phyloP scores from a whole-genome alignment of 2,329 filamentous ascomycete genomes.

The Aspergillus uvarum region DNA sequence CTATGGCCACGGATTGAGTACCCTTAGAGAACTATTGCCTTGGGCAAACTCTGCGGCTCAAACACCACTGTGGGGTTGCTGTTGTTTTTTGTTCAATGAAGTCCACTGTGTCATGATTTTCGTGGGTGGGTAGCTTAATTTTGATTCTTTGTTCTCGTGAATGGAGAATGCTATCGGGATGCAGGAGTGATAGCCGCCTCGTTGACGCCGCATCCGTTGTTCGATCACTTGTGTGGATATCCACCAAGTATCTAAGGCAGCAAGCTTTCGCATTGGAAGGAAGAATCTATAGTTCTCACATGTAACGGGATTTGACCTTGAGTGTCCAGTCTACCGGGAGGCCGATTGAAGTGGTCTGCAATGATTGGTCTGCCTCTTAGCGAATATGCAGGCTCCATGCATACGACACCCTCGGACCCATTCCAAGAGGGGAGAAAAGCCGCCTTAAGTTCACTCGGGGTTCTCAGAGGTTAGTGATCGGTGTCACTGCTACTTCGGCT shows the following conservation, averaged over 20 bases:
- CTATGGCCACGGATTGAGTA: background rate
- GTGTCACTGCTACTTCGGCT: slow-evolving; percentile 11
- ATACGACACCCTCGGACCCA: slow-evolving; percentile 11
- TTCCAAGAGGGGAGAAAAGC: background rate
- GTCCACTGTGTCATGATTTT: background rate
- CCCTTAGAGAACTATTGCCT: background rate
- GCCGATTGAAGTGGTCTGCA: background rate
- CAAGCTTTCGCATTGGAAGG: background rate
- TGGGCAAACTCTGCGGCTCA: background rate
- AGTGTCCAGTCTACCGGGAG: background rate
- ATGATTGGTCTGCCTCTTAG: background rate
- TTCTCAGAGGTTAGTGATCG: slow-evolving; percentile 3
- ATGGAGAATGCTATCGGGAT: background rate
- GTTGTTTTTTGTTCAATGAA: background rate
- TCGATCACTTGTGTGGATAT: background rate
- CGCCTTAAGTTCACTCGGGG: background rate
- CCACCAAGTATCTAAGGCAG: background rate
- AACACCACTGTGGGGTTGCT: background rate
- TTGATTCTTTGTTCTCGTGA: background rate
- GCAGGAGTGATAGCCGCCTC: background rate
- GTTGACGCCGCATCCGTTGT: background rate
- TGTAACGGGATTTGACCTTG: background rate
- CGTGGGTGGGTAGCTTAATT: no score
- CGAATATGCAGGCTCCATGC: slow-evolving; percentile 7
- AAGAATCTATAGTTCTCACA: background rate